Base-by-base conservation (phyloP, 1,139 yeast species). In the Kluyveromyces sp. region DNA sequence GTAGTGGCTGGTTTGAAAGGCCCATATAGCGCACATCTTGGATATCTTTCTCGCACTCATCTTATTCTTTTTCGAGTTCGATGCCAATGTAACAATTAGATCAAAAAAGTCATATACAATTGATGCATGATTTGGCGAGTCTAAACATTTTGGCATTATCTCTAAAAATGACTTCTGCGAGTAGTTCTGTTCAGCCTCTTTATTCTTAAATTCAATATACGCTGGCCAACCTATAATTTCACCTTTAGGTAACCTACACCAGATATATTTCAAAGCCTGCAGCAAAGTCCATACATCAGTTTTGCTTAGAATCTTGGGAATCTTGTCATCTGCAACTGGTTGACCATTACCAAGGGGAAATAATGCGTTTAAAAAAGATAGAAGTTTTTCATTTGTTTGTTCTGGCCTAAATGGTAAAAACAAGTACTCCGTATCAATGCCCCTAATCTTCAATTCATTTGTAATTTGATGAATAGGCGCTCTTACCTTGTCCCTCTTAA, bases 211-310 rank as follows among this genome's bases (percentile, higher is more conserved):
- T 51, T 81, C 79, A 34, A 79, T 70, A 61, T 89, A 89, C 1
- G 87, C 80, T 50, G 82, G 83, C 95, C 96, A 87, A 0, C 96
- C 94, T 38, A 89, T 80, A 32, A 88, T 74, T 53, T 90, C 90
- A 50, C 79, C 78, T 48, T 83, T 83, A 2, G 92, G 92, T 31
- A 89, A 66, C 52, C 97, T 69, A 51, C 92, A 78, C 97, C 97
- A 89, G 46, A 89, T 71, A 66, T 84, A 88, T 60, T 86, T 88
- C 50, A 88, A 69, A 3, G 81, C 81, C 49, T 89, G 78, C 43
- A 85, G 79, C 42, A 87, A 68, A 0, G 92, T 83, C 61, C 75
- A 79, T 50, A 78, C 85, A 55, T 82, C 85, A 2, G 81, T 74
- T 41, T 65, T 57, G 42, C 66, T 59, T 10, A 81, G 67, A 1